Base-by-base conservation (phyloP, 306 rosid species). In the Dryas drummondii region DNA sequence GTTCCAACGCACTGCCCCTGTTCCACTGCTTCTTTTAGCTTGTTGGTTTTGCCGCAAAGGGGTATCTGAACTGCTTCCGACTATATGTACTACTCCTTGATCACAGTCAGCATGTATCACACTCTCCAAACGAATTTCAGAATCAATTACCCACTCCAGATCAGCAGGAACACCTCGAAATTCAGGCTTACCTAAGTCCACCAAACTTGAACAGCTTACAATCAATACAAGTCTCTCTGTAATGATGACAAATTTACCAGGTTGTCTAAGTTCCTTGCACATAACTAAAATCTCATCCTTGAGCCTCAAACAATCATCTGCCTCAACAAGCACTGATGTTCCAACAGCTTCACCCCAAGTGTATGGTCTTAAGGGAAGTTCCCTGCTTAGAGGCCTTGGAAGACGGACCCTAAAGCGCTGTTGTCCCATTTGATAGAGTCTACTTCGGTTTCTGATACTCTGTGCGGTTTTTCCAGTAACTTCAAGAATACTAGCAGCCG, bases 321-420 rank as follows among this genome's bases (percentile, higher is more conserved):
- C 89, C 80, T 88, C 98, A 62, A 86, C 65, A 71, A 94, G 89
- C 56, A 86, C 81, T 0, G 93, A 88, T 64, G 87, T 71, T 60
- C 96, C 98, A 68, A 94, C 89, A 62, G 96, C 97, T 81, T 87
- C 96, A 78, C 88, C 97, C 98, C 97, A 91, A 68, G 97, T 88
- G 87, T 88, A 91, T 59, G 96, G 90, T 85, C 86, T 80, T 19
- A 90, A 82, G 7, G 96, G 93, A 81, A 72, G 78, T 69, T 90
- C 88, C 65, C 74, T 80, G 84, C 81, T 81, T 26, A 90, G 74
- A 65, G 93, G 88, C 78, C 98, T 88, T 53, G 91, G 97, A 84
- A 94, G 91, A 56, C 90, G 91, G 47, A 89, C 73, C 81, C 94
- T 87, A 69, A 79, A 85, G 72, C 80, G 85, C 50, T 82, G 91